Evolutionary conservation across 2,329 filamentous ascomycete genomes (phyloP), one percentile per base, ranked within the genome.

Genomic region (Fusarium brevicatenulatum): DNA sequence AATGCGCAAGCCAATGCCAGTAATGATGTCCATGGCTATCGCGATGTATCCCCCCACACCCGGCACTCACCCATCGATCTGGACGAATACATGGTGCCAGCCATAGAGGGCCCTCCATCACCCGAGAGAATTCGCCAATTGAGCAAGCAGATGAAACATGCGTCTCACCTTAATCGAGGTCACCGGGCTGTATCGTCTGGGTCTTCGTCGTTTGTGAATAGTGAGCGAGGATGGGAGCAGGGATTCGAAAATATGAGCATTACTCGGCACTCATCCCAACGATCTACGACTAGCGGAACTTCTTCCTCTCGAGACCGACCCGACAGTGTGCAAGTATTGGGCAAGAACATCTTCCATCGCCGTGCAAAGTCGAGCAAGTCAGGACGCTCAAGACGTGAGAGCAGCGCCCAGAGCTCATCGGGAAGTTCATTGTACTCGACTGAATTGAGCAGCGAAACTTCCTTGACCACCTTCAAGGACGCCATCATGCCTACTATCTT

Each of bases 91-190:
- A 80, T 91, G 64, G 88, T 87, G 66, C 88, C 89, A 54, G 86
- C 89, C 68, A 81, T 91, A 63, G 88, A 91, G 74, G 87, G 88
- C 23, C 89, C 89, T 44, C 89, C 89, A 1, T 91, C 89, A 39
- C 88, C 90, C 34, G 86, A 89, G 75, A 85, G 85, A 69, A 85
- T 90, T 74, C 86, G 89, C 72, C 87, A 87, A 65, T 83, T 90
- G 58, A 90, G 84, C 78, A 86, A 87, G 78, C 87, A 90, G 80
- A 86, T 90, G 85, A 89, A 86, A 79, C 84, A 85, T 76, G 83
- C 85, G 30, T 88, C 88, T 30, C 82, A 84, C 57, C 72, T 82
- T 47, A 80, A 80, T 63, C 76, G 78, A 30, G 73, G 76, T 39
- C 80, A 82, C 54, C 80, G 77, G 49, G 72, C 86, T 37, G 83